phyloP scores from a whole-genome alignment of 2,329 filamentous ascomycete genomes.

The Alternaria infectoria region DNA sequence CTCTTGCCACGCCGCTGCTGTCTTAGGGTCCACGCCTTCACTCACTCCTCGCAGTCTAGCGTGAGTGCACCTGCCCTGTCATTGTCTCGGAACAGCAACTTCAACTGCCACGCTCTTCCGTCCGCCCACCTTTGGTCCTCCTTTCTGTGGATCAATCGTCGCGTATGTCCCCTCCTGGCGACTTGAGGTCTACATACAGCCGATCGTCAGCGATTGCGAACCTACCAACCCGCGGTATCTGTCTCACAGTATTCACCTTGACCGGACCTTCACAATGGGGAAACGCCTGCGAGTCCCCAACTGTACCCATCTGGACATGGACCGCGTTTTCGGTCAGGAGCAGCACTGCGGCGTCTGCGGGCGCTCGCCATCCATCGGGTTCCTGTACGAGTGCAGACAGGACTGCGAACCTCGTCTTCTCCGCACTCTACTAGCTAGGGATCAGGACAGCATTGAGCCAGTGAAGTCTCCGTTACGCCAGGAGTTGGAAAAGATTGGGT shows the following conservation, averaged over 20 bases:
- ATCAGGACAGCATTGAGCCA: background rate
- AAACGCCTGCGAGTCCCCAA: conserved; percentile 35
- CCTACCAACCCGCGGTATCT: background rate
- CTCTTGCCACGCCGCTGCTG: conserved; percentile 5
- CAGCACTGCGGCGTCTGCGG: conserved; percentile 66
- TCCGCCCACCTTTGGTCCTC: conserved; percentile 1
- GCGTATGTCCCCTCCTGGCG: background rate
- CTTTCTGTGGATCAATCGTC: background rate
- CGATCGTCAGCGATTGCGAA: conserved; percentile 16
- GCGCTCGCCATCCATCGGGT: conserved; percentile 65
- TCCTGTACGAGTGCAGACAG: conserved; percentile 75
- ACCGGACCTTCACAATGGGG: conserved; percentile 9
- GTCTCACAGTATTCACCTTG: background rate
- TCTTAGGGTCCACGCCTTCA: background rate
- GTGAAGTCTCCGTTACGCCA: conserved; percentile 27
- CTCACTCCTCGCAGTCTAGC: background rate
- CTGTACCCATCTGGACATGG: conserved; percentile 74
- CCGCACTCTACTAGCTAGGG: background rate
- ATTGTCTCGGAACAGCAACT: background rate
- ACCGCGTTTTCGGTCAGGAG: conserved; percentile 63
- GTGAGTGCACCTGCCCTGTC: conserved; percentile 1
- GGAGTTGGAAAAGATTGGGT: conserved; percentile 35
- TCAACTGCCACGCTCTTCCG: background rate
- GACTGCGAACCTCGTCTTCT: conserved; percentile 51
- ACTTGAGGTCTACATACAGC: background rate